Percentiles rank a stretch among this genome's conserved stretches.
Conservation (phyloP, 1,139 yeast species). For the Lizanozyma gosingica region DNA sequence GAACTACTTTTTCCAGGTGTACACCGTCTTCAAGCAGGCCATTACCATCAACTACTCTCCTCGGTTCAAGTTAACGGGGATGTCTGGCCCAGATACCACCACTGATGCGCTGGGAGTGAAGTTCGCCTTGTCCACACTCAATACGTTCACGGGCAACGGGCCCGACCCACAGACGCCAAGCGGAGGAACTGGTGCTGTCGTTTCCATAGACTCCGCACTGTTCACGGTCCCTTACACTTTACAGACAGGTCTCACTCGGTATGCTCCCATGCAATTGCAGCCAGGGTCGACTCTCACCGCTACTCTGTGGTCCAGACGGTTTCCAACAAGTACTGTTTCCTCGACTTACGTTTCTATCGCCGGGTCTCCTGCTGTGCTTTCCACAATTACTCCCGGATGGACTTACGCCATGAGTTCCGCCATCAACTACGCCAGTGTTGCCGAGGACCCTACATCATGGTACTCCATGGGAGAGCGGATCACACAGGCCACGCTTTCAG, state of each 20-base stretch:
- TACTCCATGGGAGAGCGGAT: constrained; percentile 35
- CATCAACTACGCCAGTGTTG: constrained; percentile 59
- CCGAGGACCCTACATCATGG: constrained; percentile 51
- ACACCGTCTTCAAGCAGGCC: constrained; percentile 31
- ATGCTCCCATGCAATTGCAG: constrained; percentile 88
- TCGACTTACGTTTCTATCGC: constrained; percentile 36
- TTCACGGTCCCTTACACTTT: constrained; percentile 50
- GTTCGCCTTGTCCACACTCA: not conserved
- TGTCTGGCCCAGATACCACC: constrained; percentile 49
- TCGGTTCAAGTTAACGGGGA: constrained; percentile 56
- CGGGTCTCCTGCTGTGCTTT: constrained; percentile 35
- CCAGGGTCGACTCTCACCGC: constrained; percentile 67
- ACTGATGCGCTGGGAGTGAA: constrained; percentile 10
- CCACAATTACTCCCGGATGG: constrained; percentile 83
- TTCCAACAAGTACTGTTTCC: constrained; percentile 60
- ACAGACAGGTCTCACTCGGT: constrained; percentile 70
- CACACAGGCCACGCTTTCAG: constrained; percentile 27
- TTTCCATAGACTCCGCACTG: constrained; percentile 21
- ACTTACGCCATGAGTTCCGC: constrained; percentile 57
- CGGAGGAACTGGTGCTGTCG: constrained; percentile 28
- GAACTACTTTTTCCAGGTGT: constrained; percentile 60
- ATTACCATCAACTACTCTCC: constrained; percentile 63
- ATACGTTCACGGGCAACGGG: constrained; percentile 20
- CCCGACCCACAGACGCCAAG: constrained; percentile 20
- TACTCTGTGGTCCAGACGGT: constrained; percentile 52